Base-by-base conservation (phyloP, 768 basidiomycete species). In the Xerocomus brunneocitrinus region DNA sequence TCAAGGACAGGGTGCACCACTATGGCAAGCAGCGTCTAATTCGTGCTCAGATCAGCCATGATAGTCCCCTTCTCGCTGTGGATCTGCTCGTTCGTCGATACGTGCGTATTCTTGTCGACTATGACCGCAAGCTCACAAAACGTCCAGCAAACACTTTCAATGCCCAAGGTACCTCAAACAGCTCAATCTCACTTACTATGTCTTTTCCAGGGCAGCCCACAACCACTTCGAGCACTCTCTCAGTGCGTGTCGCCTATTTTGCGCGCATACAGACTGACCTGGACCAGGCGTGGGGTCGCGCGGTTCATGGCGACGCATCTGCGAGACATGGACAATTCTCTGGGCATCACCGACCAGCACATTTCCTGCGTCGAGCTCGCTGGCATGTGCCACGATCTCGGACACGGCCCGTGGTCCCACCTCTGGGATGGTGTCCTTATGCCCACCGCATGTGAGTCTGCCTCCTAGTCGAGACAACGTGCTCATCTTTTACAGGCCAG, bases 331-430 rank as follows among this genome's bases (percentile, higher is more conserved):
- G 90, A 93, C 55, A 81, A 80, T 0, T 72, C 79, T 9, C 76
- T 92, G 1, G 71, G 69, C 0, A 89, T 92, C 53, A 84, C 82
- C 0, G 76, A 84, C 41, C 77, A 88, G 19, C 89, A 93, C 54
- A 74, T 91, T 30, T 75, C 76, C 47, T 92, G 91, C 54, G 84
- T 92, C 16, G 84, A 87, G 53, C 73, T 92, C 24, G 90, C 90
- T 0, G 91, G 89, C 0, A 73, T 91, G 3, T 91, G 89, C 52
- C 91, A 92, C 59, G 90, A 92, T 66, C 79, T 92, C 4, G 90
- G 89, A 0, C 90, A 91, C 61, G 91, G 91, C 0, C 90, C 90
- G 0, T 91, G 87, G 83, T 86, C 83, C 54, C 91, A 93, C 65
- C 84, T 92, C 8, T 93, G 87, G 85, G 90, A 93, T 57, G 70